Base-by-base conservation (phyloP, 768 basidiomycete species). In the Tylopilus cervinicoccineus region DNA sequence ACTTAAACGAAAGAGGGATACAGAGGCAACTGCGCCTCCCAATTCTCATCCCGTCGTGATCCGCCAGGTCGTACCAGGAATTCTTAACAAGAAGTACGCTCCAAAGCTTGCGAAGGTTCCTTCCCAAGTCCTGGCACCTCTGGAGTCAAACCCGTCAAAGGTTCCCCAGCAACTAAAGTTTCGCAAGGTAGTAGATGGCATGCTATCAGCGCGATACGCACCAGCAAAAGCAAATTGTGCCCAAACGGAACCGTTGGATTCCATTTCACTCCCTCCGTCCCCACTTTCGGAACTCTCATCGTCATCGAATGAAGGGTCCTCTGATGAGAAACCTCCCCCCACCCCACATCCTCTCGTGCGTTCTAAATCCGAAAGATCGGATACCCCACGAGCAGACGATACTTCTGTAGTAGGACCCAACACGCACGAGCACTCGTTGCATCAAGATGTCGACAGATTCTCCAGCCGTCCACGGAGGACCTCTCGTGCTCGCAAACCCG, bases 401-500 rank as follows among this genome's bases (percentile, higher is more conserved):
- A 5, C 11, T 19, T 17, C 27, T 64, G 43, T 66, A 62, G 23
- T 20, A 4, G 47, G 42, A 34, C 17, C 33, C 20, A 42, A n/a
- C 36, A 29, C 43, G 13, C 29, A 28, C 27, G 12, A 45, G 12
- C 41, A 12, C 13, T 38, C 54, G 48, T 49, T 42, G 23, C 32
- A 52, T 52, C 54, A 56, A 62, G 39, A 55, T 47, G 6, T 20
- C 14, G 40, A 36, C 10, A 23, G 14, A 31, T 10, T 47, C 5
- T 45, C 52, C 38, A 38, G 57, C 56, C 50, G 55, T 19, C 57
- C 61, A 12, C 77, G 81, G 37, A 77, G 82, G 34, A 79, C 79
- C 1, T 73, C 78, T 24, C 77, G 80, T 20, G 55, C 66, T 22
- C 75, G 81, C 19, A 79, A 76, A 52, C 55, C 69, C 38, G 59